Evolutionary conservation across 202 grass and related monocot genomes (phyloP).

Genomic region (Digitaria exilis): DNA sequence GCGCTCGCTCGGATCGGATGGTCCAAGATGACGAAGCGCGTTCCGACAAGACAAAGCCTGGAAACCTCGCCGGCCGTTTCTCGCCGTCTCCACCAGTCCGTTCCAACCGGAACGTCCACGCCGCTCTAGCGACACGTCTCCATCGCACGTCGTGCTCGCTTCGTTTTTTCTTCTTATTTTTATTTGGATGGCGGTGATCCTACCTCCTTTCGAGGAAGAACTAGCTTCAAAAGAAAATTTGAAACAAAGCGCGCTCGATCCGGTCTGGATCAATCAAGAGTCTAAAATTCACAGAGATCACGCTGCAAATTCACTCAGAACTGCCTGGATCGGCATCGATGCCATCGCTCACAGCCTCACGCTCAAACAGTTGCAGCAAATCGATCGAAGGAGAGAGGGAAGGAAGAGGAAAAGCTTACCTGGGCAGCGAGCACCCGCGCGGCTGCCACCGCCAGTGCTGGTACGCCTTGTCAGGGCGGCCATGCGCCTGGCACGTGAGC

Average conservation of each 20-base stretch:
- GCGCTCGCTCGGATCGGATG: not conserved
- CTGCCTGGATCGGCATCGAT: not conserved
- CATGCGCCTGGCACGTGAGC: slow-evolving; percentile 86
- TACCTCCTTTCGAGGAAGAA: not conserved
- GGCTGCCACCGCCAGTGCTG: slow-evolving; percentile 96
- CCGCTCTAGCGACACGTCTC: not conserved
- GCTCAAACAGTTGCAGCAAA: not conserved
- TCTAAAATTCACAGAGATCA: not conserved
- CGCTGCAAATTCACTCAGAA: not conserved
- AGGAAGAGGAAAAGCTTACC: slow-evolving; percentile 32
- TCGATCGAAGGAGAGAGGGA: too few species aligned
- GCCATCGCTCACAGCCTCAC: not conserved
- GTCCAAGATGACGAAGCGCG: not conserved
- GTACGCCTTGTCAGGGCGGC: slow-evolving; percentile 75
- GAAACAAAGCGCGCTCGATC: not conserved
- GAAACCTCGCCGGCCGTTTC: slow-evolving; percentile 30
- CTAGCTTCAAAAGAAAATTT: not conserved
- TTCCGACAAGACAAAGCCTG: slow-evolving; percentile 11
- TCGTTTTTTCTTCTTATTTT: not conserved
- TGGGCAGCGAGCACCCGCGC: slow-evolving; percentile 71
- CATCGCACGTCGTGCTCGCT: not conserved
- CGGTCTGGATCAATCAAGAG: not conserved
- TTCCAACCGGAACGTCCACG: not conserved
- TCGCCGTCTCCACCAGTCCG: not conserved
- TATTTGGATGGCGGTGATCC: not conserved